Evolutionary conservation across 495 filamentous ascomycete genomes (phyloP).

Genomic region (Penicillium salamii): DNA sequence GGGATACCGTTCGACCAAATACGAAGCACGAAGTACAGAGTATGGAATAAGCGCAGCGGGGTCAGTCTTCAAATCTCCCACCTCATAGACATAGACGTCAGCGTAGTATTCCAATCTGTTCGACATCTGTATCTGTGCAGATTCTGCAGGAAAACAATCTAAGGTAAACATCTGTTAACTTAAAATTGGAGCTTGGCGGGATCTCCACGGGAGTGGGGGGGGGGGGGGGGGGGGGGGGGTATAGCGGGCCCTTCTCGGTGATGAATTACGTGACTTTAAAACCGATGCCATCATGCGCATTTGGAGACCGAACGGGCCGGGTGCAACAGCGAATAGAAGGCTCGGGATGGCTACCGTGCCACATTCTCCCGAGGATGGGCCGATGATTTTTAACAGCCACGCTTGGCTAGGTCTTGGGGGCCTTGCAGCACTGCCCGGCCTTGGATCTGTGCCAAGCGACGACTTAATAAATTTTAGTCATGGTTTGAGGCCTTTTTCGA

Average conservation of each 20-base stretch:
- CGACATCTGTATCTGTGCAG: too few species aligned
- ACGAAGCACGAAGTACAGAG: too few species aligned
- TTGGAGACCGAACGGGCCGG: neutral
- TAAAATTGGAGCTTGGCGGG: neutral
- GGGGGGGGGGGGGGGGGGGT: neutral
- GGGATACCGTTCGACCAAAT: too few species aligned
- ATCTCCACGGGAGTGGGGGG: neutral
- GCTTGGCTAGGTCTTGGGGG: neutral
- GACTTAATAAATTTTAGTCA: neutral
- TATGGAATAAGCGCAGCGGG: too few species aligned
- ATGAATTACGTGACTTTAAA: neutral
- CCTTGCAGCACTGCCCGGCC: neutral
- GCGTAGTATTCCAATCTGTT: too few species aligned
- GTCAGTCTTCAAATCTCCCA: too few species aligned
- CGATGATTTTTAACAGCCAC: neutral
- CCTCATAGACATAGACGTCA: too few species aligned
- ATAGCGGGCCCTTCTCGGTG: neutral
- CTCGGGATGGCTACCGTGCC: neutral
- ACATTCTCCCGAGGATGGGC: neutral
- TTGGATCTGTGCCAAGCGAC: neutral
- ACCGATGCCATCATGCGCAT: neutral
- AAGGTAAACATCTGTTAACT: too few species aligned
- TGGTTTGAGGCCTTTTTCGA: conserved; percentile 1
- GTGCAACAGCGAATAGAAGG: neutral
- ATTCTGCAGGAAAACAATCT: too few species aligned